Evolutionary conservation across 257 asterid genomes (phyloP).

Genomic region (Nyctanthes arbortristis): DNA sequence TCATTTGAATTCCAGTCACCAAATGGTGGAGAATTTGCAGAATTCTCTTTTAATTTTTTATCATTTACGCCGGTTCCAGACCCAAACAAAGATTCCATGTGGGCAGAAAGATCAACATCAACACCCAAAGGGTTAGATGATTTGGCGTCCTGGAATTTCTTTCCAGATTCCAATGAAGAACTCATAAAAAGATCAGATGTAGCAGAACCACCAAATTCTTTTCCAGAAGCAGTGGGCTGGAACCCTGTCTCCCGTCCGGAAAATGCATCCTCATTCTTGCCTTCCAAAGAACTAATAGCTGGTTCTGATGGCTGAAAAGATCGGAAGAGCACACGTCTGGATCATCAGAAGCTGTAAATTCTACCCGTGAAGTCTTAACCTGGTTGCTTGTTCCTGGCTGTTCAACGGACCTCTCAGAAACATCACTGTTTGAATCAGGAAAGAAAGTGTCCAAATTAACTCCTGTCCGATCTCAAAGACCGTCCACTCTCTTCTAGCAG

Average conservation of each 20-base stretch:
- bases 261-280: slow-evolving; percentile 31
- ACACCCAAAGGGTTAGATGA: slow-evolving; percentile 28
- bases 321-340: slow-evolving; percentile 56
- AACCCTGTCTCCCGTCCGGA: slow-evolving; percentile 89
- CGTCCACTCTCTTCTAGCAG: slow-evolving; percentile 38
- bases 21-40: slow-evolving; percentile 44
- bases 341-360: slow-evolving; percentile 40
- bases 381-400: slow-evolving; percentile 26
- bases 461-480: slow-evolving; percentile 44
- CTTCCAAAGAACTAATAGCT: slow-evolving; percentile 37
- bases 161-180: slow-evolving; percentile 34
- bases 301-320: slow-evolving; percentile 44
- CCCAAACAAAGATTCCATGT: slow-evolving; percentile 68
- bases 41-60: slow-evolving; percentile 32
- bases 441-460: slow-evolving; percentile 66
- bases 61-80: slow-evolving; percentile 31
- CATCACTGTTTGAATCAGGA: slow-evolving; percentile 35
- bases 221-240: slow-evolving; percentile 53
- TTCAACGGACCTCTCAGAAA: slow-evolving; percentile 34
- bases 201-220: slow-evolving; percentile 26
- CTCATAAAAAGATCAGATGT: slow-evolving; percentile 34
- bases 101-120: slow-evolving; percentile 57
- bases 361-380: slow-evolving; percentile 29
- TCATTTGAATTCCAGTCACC: slow-evolving; percentile 57
- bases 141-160: slow-evolving; percentile 31